Percentiles rank a stretch among this genome's conserved stretches.
Evolutionary conservation across 2,329 filamentous ascomycete genomes (phyloP).

Genomic region (Rhexocercosporidium sp.): DNA sequence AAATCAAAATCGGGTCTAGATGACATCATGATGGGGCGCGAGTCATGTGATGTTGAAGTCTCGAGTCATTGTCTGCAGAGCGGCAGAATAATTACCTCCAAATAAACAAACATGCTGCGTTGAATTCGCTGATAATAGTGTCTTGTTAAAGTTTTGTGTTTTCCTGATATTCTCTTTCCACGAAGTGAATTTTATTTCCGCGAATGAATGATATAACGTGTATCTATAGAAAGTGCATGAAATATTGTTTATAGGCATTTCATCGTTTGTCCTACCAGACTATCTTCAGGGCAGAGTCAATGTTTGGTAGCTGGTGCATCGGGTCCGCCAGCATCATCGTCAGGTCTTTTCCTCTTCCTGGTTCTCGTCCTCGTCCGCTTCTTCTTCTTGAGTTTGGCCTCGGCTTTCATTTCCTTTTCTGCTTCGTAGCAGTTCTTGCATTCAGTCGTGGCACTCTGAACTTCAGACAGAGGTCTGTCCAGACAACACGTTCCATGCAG

Average conservation of each 20-base stretch:
- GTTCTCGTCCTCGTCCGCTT: too few species aligned
- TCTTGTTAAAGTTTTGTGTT: too few species aligned
- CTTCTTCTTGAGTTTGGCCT: background rate
- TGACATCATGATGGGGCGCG: conserved; percentile 5
- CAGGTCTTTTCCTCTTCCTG: background rate
- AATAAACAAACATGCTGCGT: too few species aligned
- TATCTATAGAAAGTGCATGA: too few species aligned
- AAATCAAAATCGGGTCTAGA: conserved; percentile 1
- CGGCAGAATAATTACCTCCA: too few species aligned
- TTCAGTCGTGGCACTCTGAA: background rate
- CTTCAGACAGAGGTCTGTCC: background rate
- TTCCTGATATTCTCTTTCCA: too few species aligned
- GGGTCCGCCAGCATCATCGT: background rate
- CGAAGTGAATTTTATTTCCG: too few species aligned
- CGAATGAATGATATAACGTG: too few species aligned
- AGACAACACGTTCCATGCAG: background rate
- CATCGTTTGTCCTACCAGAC: too few species aligned
- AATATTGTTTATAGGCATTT: too few species aligned
- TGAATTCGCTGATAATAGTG: too few species aligned
- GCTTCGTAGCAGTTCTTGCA: background rate
- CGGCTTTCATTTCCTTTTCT: background rate
- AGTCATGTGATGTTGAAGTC: background rate
- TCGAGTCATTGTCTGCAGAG: background rate
- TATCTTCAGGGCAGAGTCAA: background rate
- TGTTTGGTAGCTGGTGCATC: background rate